Base-by-base conservation (phyloP, 202 grass and related monocot genomes). In the Eragrostis tef region DNA sequence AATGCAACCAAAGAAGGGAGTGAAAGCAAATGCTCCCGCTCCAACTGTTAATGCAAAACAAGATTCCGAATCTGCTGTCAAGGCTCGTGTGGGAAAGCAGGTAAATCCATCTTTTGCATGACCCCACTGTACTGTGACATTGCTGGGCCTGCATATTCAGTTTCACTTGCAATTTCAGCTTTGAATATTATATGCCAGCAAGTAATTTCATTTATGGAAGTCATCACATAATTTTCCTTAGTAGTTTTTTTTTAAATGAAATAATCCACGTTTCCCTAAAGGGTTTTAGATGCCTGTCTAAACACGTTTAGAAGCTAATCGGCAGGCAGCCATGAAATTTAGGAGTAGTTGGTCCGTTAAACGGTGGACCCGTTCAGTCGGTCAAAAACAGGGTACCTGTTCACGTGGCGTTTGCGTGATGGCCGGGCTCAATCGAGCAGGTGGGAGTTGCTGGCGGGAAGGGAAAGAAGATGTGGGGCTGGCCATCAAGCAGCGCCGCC, bases 1-100 rank as follows among this genome's bases (percentile, higher is more conserved):
- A 74, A 83, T 86, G 74, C 83, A 86, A 79, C 83, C 79, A 79
- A 90, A 74, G 45, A 90, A 83, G 60, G 88, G 86, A 74, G 53
- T 73, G 52, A 89, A 86, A 79, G 68, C 42, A 11, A 89, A 78
- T 86, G 27, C 72, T 19, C 36, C 19, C 21, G 59, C 60, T 64
- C 61, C 86, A 67, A 74, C 14, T 54, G 70, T 52, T 63, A 88
- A 75, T 68, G 24, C 3, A 42, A 85, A 89, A 57, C 78, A 85
- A 89, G 73, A 85, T 60, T 78, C 21, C 16, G 87, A 78, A 17
- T 60, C 87, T 81, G 46, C 44, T 62, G 67, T 78, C 59, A 89
- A 86, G 42, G 78, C 17, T 22, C 67, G 42, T 15, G 10, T 39
- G 15, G 88, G 84, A 79, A 90, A 90, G 54, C 88, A 86, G 79